phyloP scores from a whole-genome alignment of 129 eudicot species.

The Dittrichia graveolens region DNA sequence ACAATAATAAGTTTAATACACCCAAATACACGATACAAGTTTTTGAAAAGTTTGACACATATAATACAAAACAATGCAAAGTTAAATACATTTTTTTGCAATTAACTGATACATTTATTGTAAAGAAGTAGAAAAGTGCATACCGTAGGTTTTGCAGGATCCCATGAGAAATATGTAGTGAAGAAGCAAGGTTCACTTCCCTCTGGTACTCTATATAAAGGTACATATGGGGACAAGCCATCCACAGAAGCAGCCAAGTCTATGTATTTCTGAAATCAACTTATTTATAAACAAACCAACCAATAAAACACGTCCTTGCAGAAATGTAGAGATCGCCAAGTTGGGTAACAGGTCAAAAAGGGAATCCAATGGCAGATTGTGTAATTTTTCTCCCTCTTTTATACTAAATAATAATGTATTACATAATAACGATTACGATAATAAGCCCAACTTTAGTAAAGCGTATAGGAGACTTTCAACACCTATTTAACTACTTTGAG shows the following conservation, averaged over 20 bases:
- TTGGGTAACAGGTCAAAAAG: not conserved
- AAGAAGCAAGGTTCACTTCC: constrained; percentile 97
- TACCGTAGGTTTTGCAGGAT: constrained; percentile 83
- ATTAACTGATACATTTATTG: not conserved
- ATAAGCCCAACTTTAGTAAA: not conserved
- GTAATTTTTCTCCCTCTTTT: not conserved
- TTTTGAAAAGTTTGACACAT: no score
- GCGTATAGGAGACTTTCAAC: no score
- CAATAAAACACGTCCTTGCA: not conserved
- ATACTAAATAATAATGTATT: not conserved
- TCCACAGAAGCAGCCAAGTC: constrained; percentile 76
- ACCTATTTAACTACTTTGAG: no score
- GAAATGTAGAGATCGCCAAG: constrained; percentile 4
- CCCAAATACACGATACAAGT: no score
- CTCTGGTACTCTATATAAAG: constrained; percentile 72
- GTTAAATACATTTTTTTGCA: no score
- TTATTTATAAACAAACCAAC: constrained; percentile 9
- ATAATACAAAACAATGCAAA: no score
- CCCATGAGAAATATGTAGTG: constrained; percentile 94
- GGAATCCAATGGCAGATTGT: not conserved
- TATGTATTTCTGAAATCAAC: constrained; percentile 69
- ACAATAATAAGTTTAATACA: no score
- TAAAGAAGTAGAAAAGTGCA: constrained; percentile 19
- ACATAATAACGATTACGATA: not conserved
- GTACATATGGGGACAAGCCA: constrained; percentile 74